Evolutionary conservation across 352 stramenopile species (phyloP), one percentile per base, ranked within the genome.

Genomic region (Phytopythium cucurbitacearum): DNA sequence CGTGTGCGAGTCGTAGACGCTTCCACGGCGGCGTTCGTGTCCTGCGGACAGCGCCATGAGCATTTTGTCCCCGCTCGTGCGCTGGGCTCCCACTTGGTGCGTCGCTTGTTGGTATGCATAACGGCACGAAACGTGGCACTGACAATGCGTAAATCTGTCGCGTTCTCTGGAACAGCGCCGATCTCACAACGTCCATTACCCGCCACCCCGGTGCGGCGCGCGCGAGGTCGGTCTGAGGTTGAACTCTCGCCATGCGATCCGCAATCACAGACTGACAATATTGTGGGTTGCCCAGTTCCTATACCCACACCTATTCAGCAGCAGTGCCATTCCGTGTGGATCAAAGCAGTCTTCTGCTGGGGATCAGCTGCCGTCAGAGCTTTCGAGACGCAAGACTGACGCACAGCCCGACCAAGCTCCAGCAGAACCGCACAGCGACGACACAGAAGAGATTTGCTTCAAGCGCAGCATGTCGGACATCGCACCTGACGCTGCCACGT

Each of bases 1-100:
- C 42, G 71, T 94, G 5, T 91, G 92, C 34, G 68, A 76, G n/a
- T 90, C 21, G 21, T 28, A 28, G 21, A 28, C 21, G 21, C 21
- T 28, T 28, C 70, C 32, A 57, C 55, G 2, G 65, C 54, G 7
- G 58, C 51, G 4, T 64, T 83, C n/a, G 68, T 80, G 39, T 59
- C 60, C 3, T 87, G 73, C 54, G 55, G 50, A 0, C 51, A 43
- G 13, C 42, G 46, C 12, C 4, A 63, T 42, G 60, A 67, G 35
- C 76, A 87, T 41, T 83, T 75, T 21, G 65, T 85, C 28, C 69
- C 58, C 16, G 52, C 57, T 43, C 13, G 43, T 16, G 62, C 64
- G 11, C 54, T 85, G 38, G 55, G 64, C 32, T 51, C 35, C 38
- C 76, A 87, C 59, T 65, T 79, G 66, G 76, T 87, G 51, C n/a